A percentile compares a stretch with the other conserved stretches of the same genome.
These are phyloP conservation scores for Chenopodium album DNA, from an alignment of 148 eudicot species.

Conservation along the genomic window DNA sequence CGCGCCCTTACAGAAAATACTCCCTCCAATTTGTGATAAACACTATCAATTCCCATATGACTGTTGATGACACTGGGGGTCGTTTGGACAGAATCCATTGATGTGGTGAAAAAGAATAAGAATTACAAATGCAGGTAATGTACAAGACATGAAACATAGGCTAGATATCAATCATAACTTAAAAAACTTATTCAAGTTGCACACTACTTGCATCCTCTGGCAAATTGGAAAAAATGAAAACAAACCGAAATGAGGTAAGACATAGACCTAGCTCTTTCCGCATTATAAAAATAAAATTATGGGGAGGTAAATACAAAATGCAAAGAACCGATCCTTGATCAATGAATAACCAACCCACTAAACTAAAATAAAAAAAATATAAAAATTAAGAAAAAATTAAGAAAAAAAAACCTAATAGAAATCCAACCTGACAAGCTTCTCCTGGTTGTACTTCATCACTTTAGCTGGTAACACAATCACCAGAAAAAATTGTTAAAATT, in stretches of 20 bases:
- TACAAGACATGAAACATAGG: background rate
- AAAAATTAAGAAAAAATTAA: background rate
- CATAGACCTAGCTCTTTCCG: background rate
- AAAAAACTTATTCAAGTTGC: background rate
- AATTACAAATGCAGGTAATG: background rate
- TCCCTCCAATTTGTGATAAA: background rate
- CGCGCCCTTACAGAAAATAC: background rate
- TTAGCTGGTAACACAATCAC: background rate
- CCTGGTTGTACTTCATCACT: constrained; percentile 34
- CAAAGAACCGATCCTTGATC: background rate
- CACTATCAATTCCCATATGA: background rate
- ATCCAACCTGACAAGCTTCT: constrained; percentile 35
- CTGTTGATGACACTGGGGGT: background rate
- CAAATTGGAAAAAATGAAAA: background rate
- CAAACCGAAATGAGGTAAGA: background rate
- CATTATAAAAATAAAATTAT: too few species aligned
- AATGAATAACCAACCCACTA: background rate
- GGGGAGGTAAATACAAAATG: background rate
- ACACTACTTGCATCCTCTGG: background rate
- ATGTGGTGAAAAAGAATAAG: background rate
- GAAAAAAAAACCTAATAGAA: background rate
- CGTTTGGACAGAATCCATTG: background rate
- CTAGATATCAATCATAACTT: background rate
- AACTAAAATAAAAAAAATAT: too few species aligned
- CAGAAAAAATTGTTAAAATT: background rate